A percentile compares a stretch with the other conserved stretches of the same genome.
phyloP scores from a whole-genome alignment of 2,329 filamentous ascomycete species.

The Talaromyces sp. region DNA sequence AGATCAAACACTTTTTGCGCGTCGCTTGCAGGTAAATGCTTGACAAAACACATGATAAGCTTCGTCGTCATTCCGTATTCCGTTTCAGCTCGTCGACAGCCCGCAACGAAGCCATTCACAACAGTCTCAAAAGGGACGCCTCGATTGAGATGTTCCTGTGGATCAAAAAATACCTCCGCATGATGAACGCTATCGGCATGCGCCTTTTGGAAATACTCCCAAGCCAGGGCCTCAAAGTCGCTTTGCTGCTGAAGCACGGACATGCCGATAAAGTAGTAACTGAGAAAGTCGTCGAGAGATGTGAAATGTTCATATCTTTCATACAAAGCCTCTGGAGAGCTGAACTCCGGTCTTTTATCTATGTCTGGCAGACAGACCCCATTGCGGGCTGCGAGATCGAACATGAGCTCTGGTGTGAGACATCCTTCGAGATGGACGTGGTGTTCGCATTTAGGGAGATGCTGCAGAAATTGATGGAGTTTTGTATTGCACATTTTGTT shows the following conservation, averaged over 20 bases:
- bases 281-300: slow-evolving; percentile 73
- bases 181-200: slow-evolving; percentile 66
- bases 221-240: slow-evolving; percentile 73
- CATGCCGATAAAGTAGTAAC: slow-evolving; percentile 77
- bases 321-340: slow-evolving; percentile 58
- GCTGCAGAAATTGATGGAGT: slow-evolving; percentile 60
- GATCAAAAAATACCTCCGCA: slow-evolving; percentile 78
- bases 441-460: slow-evolving; percentile 77
- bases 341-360: slow-evolving; percentile 60
- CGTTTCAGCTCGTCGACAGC: slow-evolving; percentile 58
- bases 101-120: slow-evolving; percentile 61
- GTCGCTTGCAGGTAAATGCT: slow-evolving; percentile 64
- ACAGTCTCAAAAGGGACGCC: slow-evolving; percentile 64
- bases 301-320: slow-evolving; percentile 66
- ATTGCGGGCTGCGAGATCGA: slow-evolving; percentile 67
- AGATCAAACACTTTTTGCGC: slow-evolving; percentile 46
- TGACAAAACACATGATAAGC: slow-evolving; percentile 70
- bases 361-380: slow-evolving; percentile 58
- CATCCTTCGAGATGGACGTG: slow-evolving; percentile 79
- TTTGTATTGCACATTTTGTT: slow-evolving; percentile 23
- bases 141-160: slow-evolving; percentile 68
- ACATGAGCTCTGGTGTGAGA: slow-evolving; percentile 68
- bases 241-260: slow-evolving; percentile 61
- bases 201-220: slow-evolving; percentile 67
- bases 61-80: slow-evolving; percentile 65